Evolutionary conservation across 768 basidiomycete species (phyloP).

Genomic region (Holtermanniella nyarrowii): DNA sequence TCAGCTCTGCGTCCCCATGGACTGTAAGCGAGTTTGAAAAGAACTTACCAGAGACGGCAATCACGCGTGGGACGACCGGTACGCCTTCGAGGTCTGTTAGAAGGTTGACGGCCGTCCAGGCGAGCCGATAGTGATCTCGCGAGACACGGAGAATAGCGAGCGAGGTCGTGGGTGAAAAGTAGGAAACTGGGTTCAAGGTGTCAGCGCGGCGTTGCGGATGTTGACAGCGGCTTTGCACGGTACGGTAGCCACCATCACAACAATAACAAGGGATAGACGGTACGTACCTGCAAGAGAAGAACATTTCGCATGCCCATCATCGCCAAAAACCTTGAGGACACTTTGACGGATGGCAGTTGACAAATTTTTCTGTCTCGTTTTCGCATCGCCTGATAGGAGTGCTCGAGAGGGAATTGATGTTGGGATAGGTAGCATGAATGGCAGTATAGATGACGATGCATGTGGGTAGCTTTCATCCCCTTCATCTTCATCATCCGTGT

Average conservation of each 20-base stretch:
- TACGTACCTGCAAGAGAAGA: background rate
- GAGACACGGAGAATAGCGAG: conserved; percentile 78
- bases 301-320: conserved; percentile 3
- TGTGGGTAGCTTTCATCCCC: background rate
- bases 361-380: background rate
- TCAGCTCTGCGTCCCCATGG: background rate
- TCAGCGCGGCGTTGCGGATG: too few relatives aligned
- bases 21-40: background rate
- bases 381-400: background rate
- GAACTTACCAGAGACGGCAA: conserved; percentile 65
- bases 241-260: too few relatives aligned
- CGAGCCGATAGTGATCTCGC: conserved; percentile 65
- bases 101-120: conserved; percentile 69
- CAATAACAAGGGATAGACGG: background rate
- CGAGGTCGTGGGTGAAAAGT: conserved; percentile 72
- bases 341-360: conserved; percentile 1
- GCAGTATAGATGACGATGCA: background rate
- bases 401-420: background rate
- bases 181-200: conserved; percentile 55
- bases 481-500: background rate
- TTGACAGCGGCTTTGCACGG: too few relatives aligned
- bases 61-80: conserved; percentile 60
- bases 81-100: conserved; percentile 54
- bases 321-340: conserved; percentile 9
- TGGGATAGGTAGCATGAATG: background rate